Percentiles rank a stretch among this genome's conserved stretches.
phyloP scores from a whole-genome alignment of 257 asterid species.

The Gynochthodes officinalis region DNA sequence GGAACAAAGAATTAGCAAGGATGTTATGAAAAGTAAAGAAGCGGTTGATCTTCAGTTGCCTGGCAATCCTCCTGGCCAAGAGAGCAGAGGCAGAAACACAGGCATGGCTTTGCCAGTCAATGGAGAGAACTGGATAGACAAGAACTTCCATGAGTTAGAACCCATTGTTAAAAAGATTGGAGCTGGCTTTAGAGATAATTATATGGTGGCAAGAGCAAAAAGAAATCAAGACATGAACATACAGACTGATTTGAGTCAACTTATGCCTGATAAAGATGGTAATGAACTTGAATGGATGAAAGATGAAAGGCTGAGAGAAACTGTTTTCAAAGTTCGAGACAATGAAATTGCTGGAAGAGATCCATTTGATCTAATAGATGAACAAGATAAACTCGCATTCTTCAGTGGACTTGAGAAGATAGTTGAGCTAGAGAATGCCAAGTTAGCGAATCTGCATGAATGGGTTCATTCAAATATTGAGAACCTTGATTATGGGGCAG shows the following conservation, averaged over 20 bases:
- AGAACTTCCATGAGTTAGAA: conserved; percentile 79
- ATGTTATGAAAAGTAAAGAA: conserved; percentile 25
- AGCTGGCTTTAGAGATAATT: conserved; percentile 70
- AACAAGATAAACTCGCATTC: conserved; percentile 66
- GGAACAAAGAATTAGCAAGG: conserved; percentile 23
- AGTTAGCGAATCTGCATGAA: conserved; percentile 67
- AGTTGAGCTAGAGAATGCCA: conserved; percentile 71
- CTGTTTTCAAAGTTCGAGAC: conserved; percentile 88
- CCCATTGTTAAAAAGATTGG: conserved; percentile 67
- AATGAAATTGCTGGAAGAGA: conserved; percentile 94
- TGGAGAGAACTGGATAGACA: conserved; percentile 69
- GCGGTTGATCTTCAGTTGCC: conserved; percentile 29
- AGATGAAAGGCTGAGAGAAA: conserved; percentile 77
- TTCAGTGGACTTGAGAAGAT: conserved; percentile 85
- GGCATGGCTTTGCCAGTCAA: conserved; percentile 33
- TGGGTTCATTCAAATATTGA: conserved; percentile 89
- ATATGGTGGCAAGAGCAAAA: conserved; percentile 63
- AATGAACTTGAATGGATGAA: conserved; percentile 92
- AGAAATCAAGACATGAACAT: conserved; percentile 42
- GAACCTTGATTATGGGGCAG: conserved; percentile 96
- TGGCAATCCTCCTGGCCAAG: conserved; percentile 23
- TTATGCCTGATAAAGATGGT: conserved; percentile 40
- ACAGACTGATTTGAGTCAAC: conserved; percentile 39
- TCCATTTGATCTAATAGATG: conserved; percentile 75
- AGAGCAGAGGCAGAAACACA: conserved; percentile 26